phyloP scores from a whole-genome alignment of 1,139 yeast genomes.

The Debaryomyces sp. region DNA sequence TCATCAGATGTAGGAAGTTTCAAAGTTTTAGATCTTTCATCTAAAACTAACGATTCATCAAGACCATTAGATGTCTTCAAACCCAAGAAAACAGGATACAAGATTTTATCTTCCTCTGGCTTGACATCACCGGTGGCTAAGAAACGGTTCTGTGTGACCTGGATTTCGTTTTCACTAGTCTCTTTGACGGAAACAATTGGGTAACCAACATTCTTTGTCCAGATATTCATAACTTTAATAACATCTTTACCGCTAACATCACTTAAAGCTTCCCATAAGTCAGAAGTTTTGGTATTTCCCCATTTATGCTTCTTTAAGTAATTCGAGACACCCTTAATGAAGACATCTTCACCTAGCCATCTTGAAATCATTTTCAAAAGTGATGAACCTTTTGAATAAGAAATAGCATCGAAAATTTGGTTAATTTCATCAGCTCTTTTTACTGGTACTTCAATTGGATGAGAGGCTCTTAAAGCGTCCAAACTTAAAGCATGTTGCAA shows the following conservation, averaged over 20 bases:
- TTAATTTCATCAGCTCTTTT: constrained; percentile 78
- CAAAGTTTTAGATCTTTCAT: constrained; percentile 54
- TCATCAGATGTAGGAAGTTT: constrained; percentile 46
- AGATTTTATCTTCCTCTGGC: constrained; percentile 57
- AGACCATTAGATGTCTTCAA: constrained; percentile 68
- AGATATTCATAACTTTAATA: constrained; percentile 71
- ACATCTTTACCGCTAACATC: constrained; percentile 82
- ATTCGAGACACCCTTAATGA: constrained; percentile 72
- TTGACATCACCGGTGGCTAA: constrained; percentile 81
- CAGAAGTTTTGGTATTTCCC: constrained; percentile 79
- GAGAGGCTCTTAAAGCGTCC: constrained; percentile 76
- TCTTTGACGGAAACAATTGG: constrained; percentile 69
- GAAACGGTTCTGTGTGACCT: constrained; percentile 74
- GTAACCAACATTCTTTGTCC: constrained; percentile 86
- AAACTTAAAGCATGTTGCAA: constrained; percentile 70
- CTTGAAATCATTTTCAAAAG: constrained; percentile 73
- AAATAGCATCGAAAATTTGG: constrained; percentile 82
- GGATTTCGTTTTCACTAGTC: constrained; percentile 42
- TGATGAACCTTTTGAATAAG: constrained; percentile 85
- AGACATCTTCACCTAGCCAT: constrained; percentile 70
- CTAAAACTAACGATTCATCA: constrained; percentile 63
- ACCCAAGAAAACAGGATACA: constrained; percentile 85
- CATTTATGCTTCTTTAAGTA: constrained; percentile 76
- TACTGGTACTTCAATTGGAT: constrained; percentile 87
- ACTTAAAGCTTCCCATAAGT: constrained; percentile 78